phyloP scores from a whole-genome alignment of 2,329 filamentous ascomycete genomes.

The Aureobasidium leucospermi region DNA sequence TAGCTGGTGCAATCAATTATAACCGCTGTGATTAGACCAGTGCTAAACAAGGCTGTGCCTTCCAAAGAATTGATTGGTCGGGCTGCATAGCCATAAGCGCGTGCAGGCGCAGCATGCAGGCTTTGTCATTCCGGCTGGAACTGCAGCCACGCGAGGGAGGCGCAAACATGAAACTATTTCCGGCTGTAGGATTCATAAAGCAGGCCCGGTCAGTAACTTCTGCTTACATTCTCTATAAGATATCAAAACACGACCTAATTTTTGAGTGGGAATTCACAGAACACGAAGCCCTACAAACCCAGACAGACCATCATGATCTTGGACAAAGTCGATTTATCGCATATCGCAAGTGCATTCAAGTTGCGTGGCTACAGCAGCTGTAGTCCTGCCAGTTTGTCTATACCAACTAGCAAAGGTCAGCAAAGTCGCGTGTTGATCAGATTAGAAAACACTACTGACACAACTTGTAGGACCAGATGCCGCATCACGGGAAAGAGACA shows the following conservation, averaged over 20 bases:
- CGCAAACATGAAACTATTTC: neutral
- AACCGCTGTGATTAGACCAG: neutral
- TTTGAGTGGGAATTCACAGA: too few species aligned
- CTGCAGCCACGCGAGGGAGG: neutral
- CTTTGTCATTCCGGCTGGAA: slow-evolving; percentile 2
- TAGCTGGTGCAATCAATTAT: neutral
- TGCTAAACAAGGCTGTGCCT: slow-evolving; percentile 3
- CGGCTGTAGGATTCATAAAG: neutral
- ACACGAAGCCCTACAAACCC: neutral
- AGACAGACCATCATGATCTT: neutral
- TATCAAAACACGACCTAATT: too few species aligned
- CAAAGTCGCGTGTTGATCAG: too few species aligned
- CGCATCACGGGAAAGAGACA: neutral
- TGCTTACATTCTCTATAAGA: neutral
- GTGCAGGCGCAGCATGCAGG: neutral
- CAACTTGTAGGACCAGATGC: neutral
- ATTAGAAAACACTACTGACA: neutral
- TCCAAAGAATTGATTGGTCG: neutral
- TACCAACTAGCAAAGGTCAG: neutral
- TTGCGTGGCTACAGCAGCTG: neutral
- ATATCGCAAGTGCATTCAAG: neutral
- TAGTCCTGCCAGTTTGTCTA: neutral
- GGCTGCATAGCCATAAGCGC: neutral
- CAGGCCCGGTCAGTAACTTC: neutral
- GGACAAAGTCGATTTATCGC: neutral